Percentiles rank a stretch among this genome's conserved stretches.
These are phyloP conservation scores for Linum usitatissimum DNA, from an alignment of 345 rosid genomes.

Conservation along the genomic window DNA sequence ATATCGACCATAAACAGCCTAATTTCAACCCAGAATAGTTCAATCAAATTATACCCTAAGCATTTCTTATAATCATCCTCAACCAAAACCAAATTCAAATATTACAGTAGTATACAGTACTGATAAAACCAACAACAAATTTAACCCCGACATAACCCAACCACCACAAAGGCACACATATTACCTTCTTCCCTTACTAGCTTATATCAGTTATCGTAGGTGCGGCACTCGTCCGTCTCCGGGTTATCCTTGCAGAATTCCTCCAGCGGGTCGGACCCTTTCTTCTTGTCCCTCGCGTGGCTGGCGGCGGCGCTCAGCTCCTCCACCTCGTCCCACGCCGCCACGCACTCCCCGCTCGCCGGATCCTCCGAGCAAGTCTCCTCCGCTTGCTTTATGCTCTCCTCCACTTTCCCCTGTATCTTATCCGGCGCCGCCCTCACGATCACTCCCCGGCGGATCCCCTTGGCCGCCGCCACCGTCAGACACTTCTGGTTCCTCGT, in stretches of 20 bases:
- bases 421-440: slow-evolving; percentile 65
- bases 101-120: too few species aligned
- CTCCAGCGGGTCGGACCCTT: slow-evolving; percentile 73
- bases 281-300: slow-evolving; percentile 80
- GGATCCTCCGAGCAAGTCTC: slow-evolving; percentile 69
- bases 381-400: slow-evolving; percentile 81
- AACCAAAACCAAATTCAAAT: too few species aligned
- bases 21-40: too few species aligned
- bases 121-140: too few species aligned
- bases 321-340: slow-evolving; percentile 99
- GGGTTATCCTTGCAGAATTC: slow-evolving; percentile 81
- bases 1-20: too few species aligned
- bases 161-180: background rate
- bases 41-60: too few species aligned
- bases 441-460: background rate
- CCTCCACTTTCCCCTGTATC: slow-evolving; percentile 60
- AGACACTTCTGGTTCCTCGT: background rate
- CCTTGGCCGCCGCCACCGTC: background rate
- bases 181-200: too few species aligned
- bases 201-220: slow-evolving; percentile 50
- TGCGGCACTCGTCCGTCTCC: slow-evolving; percentile 90
- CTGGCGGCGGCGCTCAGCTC: slow-evolving; percentile 98
- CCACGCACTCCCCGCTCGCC: slow-evolving; percentile 85
- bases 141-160: too few species aligned
- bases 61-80: too few species aligned